These are phyloP conservation scores for Chlamydomonas reinhardtii DNA, from an alignment of 163 green algal genomes.

Conservation along the genomic window DNA sequence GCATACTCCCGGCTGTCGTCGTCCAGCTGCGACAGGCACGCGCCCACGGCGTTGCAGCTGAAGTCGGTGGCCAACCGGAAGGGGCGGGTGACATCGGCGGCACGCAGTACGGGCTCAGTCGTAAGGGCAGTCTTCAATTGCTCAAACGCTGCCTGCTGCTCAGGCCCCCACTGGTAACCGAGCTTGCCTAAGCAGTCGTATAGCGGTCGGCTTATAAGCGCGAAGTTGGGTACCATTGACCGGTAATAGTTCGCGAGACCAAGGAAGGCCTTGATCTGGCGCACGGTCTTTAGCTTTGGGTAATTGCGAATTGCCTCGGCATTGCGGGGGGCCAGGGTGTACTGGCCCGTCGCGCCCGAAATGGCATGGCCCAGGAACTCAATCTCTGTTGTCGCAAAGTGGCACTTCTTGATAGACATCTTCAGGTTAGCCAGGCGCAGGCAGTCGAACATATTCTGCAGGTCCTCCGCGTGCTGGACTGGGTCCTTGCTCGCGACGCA, in stretches of 20 bases:
- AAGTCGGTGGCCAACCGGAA: conserved; percentile 44
- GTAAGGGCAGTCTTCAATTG: neutral
- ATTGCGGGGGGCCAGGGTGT: conserved; percentile 1
- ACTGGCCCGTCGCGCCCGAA: neutral
- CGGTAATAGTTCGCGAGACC: conserved; percentile 62
- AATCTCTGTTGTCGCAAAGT: neutral
- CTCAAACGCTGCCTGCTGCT: conserved; percentile 50
- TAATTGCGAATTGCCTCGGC: neutral
- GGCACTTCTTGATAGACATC: neutral
- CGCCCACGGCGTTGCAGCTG: conserved; percentile 12
- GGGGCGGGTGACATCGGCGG: neutral
- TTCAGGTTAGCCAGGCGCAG: neutral
- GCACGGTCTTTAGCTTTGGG: neutral
- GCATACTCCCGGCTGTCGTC: conserved; percentile 1
- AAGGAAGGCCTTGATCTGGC: conserved; percentile 55
- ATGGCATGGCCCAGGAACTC: neutral
- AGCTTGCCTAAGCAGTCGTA: neutral
- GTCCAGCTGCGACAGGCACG: conserved; percentile 31
- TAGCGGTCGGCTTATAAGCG: conserved; percentile 50
- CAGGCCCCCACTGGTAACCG: conserved; percentile 37
- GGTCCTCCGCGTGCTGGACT: neutral
- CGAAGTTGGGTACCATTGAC: conserved; percentile 57
- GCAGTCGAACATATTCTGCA: neutral
- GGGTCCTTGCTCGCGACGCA: neutral
- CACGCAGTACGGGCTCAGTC: neutral